These are phyloP conservation scores for Globisporangium paddicum DNA, from an alignment of 352 stramenopile species.

Conservation along the genomic window DNA sequence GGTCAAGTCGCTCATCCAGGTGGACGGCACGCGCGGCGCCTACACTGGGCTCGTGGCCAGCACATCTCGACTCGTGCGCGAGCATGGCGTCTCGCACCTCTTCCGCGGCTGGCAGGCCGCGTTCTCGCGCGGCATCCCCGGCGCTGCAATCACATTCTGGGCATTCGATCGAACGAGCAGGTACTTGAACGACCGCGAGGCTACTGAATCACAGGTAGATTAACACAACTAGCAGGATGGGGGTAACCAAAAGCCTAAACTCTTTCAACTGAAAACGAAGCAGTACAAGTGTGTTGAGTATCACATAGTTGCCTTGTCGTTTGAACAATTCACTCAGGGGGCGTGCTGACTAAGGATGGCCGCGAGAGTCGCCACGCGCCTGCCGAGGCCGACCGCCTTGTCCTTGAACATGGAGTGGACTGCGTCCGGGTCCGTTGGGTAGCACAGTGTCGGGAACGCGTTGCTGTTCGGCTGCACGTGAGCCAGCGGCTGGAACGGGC, in stretches of 20 bases:
- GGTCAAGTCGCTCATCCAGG: constrained; percentile 82
- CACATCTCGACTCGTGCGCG: constrained; percentile 35
- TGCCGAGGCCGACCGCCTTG: constrained; percentile 75
- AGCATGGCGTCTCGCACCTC: constrained; percentile 55
- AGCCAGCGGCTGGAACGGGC: constrained; percentile 38
- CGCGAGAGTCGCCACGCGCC: constrained; percentile 56
- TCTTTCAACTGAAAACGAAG: neutral
- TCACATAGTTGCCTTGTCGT: neutral
- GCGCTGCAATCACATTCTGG: constrained; percentile 80
- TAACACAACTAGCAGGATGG: constrained; percentile 4
- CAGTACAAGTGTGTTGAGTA: neutral
- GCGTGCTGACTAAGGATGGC: constrained; percentile 19
- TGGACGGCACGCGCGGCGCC: constrained; percentile 36
- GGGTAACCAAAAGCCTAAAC: too few relatives aligned
- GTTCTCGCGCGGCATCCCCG: constrained; percentile 70
- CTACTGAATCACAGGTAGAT: constrained; percentile 1
- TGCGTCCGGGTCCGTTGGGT: constrained; percentile 44
- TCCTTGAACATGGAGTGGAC: constrained; percentile 76
- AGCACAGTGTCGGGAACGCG: constrained; percentile 48
- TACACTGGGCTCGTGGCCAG: constrained; percentile 41
- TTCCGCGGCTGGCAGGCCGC: constrained; percentile 79
- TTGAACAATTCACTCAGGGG: neutral
- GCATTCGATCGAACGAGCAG: constrained; percentile 62
- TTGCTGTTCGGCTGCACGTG: constrained; percentile 13
- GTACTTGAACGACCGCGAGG: constrained; percentile 37